A percentile compares a stretch with the other conserved stretches of the same genome.
These are phyloP conservation scores for Aureobasidium pullulans DNA, from an alignment of 2,329 filamentous ascomycete genomes.

Conservation along the genomic window DNA sequence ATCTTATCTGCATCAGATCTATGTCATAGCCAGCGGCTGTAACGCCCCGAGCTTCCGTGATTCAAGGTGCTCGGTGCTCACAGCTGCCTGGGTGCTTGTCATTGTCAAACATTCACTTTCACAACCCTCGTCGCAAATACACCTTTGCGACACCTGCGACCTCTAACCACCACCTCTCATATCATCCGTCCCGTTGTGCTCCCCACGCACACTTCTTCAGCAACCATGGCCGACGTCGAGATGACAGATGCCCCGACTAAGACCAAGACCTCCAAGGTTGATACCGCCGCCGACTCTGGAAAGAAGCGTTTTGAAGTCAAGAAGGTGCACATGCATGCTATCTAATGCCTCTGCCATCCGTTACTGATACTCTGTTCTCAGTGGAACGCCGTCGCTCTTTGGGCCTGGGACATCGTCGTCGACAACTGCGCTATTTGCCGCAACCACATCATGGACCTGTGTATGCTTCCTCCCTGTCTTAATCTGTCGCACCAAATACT, in stretches of 20 bases:
- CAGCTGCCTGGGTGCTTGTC: background rate
- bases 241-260: slow-evolving; percentile 76
- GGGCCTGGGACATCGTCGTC: slow-evolving; percentile 99
- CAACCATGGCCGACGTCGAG: slow-evolving; percentile 83
- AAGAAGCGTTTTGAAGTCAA: slow-evolving; percentile 99
- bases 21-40: background rate
- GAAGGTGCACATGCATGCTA: slow-evolving; percentile 58
- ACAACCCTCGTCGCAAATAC: background rate
- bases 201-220: slow-evolving; percentile 16
- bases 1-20: slow-evolving; percentile 7
- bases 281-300: slow-evolving; percentile 52
- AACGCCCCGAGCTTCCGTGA: background rate
- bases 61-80: background rate
- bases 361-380: slow-evolving; percentile 31
- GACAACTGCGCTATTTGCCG: slow-evolving; percentile 99
- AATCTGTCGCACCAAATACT: background rate
- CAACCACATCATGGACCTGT: slow-evolving; percentile 99
- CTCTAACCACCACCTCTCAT: slow-evolving; percentile 18
- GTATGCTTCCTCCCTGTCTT: slow-evolving; percentile 43
- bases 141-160: background rate
- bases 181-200: slow-evolving; percentile 12
- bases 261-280: slow-evolving; percentile 44
- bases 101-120: slow-evolving; percentile 6
- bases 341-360: slow-evolving; percentile 15
- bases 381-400: slow-evolving; percentile 98